phyloP scores from a whole-genome alignment of 2,329 filamentous ascomycete species.

The Epichloe brachyelytri region DNA sequence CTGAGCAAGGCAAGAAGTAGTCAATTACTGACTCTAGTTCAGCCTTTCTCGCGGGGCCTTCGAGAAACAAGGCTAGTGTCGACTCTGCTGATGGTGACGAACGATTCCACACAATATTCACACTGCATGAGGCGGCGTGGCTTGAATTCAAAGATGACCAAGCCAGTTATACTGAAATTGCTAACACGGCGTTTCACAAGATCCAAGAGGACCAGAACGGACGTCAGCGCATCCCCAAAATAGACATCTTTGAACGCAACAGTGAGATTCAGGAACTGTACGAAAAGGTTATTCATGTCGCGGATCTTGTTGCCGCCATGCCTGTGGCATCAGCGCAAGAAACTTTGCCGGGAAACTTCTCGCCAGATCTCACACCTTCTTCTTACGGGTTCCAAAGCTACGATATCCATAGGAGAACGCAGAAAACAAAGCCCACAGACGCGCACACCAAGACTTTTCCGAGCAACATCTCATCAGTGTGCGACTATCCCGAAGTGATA shows the following conservation, averaged over 20 bases:
- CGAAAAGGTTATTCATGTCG: not conserved
- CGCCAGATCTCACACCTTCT: not conserved
- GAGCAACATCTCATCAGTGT: no score
- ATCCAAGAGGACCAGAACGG: no score
- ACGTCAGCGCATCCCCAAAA: no score
- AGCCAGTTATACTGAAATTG: no score
- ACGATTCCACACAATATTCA: no score
- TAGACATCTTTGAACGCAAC: no score
- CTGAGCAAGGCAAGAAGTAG: not conserved
- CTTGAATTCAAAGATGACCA: not conserved
- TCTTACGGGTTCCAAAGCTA: not conserved
- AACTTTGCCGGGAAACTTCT: not conserved
- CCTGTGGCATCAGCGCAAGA: not conserved
- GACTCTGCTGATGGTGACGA: not conserved
- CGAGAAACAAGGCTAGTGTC: no score
- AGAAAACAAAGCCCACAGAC: not conserved
- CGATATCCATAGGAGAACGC: not conserved
- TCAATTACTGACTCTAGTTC: not conserved
- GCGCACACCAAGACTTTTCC: no score
- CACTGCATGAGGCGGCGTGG: not conserved
- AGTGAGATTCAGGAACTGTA: no score
- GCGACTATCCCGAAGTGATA: no score
- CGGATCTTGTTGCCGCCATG: not conserved
- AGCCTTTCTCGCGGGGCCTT: not conserved
- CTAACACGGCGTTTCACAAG: no score